Evolutionary conservation across 495 filamentous ascomycete species (phyloP).

Genomic region (Pyrenula aspistea): DNA sequence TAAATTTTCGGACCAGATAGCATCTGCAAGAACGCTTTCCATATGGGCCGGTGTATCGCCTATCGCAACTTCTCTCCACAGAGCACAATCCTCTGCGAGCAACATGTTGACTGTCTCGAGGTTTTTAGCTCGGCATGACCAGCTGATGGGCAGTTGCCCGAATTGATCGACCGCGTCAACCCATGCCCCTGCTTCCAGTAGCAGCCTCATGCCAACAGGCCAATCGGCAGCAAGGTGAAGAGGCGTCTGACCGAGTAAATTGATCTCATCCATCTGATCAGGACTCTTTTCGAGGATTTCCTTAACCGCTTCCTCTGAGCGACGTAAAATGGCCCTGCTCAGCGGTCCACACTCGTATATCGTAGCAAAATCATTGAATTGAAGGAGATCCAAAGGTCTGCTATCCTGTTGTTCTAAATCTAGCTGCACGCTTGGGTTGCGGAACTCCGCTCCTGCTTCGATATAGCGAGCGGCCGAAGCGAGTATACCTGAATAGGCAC

Average conservation of each 20-base stretch:
- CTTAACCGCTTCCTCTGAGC: background rate
- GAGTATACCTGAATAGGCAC: background rate
- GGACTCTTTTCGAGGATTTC: background rate
- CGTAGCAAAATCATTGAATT: background rate
- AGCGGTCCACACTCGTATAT: background rate
- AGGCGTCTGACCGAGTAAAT: background rate
- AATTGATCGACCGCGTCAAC: background rate
- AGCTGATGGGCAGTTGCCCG: background rate
- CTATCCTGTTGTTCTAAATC: background rate
- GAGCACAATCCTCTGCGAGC: background rate
- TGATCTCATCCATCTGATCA: background rate
- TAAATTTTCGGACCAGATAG: background rate
- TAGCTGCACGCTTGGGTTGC: background rate
- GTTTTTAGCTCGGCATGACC: background rate
- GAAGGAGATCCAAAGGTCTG: background rate
- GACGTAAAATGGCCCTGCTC: background rate
- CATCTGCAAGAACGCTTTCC: background rate
- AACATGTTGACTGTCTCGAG: background rate
- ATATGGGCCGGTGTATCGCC: background rate
- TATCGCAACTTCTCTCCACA: background rate
- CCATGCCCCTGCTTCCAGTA: background rate
- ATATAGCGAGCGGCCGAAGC: background rate
- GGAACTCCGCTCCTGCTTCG: background rate
- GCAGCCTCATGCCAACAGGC: background rate
- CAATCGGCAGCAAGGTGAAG: background rate